phyloP scores from a whole-genome alignment of 331 rosid genomes.

The Ulmus americana region DNA sequence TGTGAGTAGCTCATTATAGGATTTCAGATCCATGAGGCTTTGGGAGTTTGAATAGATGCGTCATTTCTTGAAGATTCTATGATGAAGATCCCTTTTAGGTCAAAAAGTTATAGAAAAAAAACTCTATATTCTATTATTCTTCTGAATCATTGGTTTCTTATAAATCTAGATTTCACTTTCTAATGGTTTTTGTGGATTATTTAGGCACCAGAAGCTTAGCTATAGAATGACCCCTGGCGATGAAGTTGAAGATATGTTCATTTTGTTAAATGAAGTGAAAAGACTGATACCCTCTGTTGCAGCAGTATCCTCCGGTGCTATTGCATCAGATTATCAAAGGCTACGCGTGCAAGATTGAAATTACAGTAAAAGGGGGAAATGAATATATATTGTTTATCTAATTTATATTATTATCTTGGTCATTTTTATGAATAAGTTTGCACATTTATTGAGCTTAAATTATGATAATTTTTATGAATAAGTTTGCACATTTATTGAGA shows the following conservation, averaged over 20 bases:
- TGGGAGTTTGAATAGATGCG: no score
- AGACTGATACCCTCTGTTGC: conserved; percentile 69
- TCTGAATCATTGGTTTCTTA: conserved; percentile 1
- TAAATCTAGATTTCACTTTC: conserved; percentile 17
- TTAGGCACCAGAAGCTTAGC: conserved; percentile 78
- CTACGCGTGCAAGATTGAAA: conserved; percentile 45
- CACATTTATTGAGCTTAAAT: no score
- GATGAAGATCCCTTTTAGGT: neutral
- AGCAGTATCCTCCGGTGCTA: conserved; percentile 92
- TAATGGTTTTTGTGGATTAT: conserved; percentile 22
- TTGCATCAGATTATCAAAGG: conserved; percentile 95
- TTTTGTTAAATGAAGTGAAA: conserved; percentile 78
- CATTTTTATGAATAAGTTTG: no score
- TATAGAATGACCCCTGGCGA: conserved; percentile 77
- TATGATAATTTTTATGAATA: no score
- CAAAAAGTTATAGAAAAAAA: no score
- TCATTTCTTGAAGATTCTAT: neutral
- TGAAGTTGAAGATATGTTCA: conserved; percentile 91
- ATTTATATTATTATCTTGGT: no score
- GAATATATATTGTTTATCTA: no score
- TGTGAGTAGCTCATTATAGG: no score
- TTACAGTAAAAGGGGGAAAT: no score
- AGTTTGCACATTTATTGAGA: no score
- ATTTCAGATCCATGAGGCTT: no score
- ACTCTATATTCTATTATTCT: neutral